Conservation (phyloP, 768 basidiomycete species). For the Zangia roseola region DNA sequence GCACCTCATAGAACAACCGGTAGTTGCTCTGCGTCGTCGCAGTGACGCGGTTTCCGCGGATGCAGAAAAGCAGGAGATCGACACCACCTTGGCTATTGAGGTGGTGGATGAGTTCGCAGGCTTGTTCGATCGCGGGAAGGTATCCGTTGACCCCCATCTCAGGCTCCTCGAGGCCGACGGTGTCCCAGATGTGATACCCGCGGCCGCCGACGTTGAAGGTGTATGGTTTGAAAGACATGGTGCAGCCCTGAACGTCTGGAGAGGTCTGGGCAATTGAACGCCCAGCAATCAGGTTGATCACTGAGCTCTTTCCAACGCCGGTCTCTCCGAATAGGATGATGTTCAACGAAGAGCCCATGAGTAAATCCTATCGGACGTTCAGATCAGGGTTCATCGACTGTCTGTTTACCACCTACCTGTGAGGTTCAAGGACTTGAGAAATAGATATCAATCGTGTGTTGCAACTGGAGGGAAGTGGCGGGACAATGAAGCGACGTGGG, state of each 20-base stretch:
- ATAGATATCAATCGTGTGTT: not conserved
- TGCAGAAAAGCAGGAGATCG: conserved; percentile 41
- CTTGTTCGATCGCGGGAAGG: conserved; percentile 31
- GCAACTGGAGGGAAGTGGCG: not conserved
- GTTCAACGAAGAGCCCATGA: conserved; percentile 24
- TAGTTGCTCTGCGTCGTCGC: conserved; percentile 40
- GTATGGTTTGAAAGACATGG: conserved; percentile 34
- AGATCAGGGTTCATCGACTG: not conserved
- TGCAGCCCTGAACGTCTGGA: conserved; percentile 35
- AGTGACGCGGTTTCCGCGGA: conserved; percentile 41
- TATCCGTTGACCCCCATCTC: conserved; percentile 25
- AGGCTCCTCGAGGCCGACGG: conserved; percentile 35
- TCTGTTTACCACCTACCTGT: not conserved
- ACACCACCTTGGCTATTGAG: conserved; percentile 35
- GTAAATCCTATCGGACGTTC: too few species aligned
- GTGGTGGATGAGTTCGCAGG: conserved; percentile 32
- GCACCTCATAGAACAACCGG: conserved; percentile 40
- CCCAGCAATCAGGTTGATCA: conserved; percentile 35
- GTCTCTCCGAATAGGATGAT: conserved; percentile 46
- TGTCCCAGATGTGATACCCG: conserved; percentile 32
- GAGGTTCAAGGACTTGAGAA: not conserved
- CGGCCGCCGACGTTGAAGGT: conserved; percentile 15
- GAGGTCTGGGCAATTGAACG: conserved; percentile 22
- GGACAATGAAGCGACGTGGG: not conserved
- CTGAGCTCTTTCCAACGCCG: conserved; percentile 37